Base-by-base conservation (phyloP, 306 rosid genomes). In the Casuarina glauca region DNA sequence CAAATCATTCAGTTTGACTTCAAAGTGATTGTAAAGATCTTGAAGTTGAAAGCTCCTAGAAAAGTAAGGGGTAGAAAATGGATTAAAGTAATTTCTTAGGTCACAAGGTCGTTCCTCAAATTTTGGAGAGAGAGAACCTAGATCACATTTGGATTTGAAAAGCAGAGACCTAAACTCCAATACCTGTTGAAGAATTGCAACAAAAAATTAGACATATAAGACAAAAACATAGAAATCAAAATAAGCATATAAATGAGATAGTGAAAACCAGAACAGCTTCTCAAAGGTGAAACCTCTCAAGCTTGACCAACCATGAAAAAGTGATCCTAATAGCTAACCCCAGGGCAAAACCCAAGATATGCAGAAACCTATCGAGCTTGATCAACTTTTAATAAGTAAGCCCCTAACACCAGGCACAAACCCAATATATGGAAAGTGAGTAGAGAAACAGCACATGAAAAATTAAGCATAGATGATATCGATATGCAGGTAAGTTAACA, bases 1-100 rank as follows among this genome's bases (percentile, higher is more conserved):
- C 26, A 92, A 78, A 77, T 92, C 93, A 78, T 80, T 76, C 67
- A 95, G 62, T 79, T 88, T 82, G 81, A 92, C 81, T 84, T 90
- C 91, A 68, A 87, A 84, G 82, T 84, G 87, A 51, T 87, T 76
- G 43, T 88, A 88, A 7, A 92, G 84, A 85, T 88, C 89, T 83
- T 83, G 84, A 84, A 85, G 84, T 77, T 83, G 85, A 74, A 88
- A 69, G 20, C 84, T 80, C 6, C 68, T 57, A 69, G 83, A 78
- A 69, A 76, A 35, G 58, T 70, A 70, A 61, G 75, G 78, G 75
- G 80, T 17, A 44, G 83, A 82, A 54, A 50, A 45, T 74, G 97
- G 82, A 84, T 74, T 83, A 51, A 84, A 54, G n/a, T 78, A 86
- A 86, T 66, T 81, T 68, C 82, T 87, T 79, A 79, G 70, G 70